Percentiles rank a stretch among this genome's conserved stretches.
phyloP scores from a whole-genome alignment of 345 rosid genomes.

The Aurinia saxatilis region DNA sequence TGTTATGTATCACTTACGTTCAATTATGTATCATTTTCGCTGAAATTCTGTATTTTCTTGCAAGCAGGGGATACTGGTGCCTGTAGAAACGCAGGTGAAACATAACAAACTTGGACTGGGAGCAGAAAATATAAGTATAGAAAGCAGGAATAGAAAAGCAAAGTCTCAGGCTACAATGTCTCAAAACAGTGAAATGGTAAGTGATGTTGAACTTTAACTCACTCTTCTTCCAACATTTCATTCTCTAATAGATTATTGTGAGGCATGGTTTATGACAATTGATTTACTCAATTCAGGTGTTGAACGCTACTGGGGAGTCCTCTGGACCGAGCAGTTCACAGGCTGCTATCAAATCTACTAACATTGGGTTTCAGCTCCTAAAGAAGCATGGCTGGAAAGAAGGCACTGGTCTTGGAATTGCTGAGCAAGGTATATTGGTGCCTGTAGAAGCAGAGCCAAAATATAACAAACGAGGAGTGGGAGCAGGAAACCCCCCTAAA shows the following conservation, averaged over 20 bases:
- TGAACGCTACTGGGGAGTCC: conserved; percentile 21
- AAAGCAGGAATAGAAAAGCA: conserved; percentile 25
- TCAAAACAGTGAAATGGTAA: conserved; percentile 27
- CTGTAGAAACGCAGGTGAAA: conserved; percentile 40
- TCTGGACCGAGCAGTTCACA: conserved; percentile 30
- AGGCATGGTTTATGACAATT: neutral
- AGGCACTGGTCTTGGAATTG: conserved; percentile 80
- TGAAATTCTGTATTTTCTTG: conserved; percentile 1
- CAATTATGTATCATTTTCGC: neutral
- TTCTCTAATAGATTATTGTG: neutral
- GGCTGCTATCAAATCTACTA: conserved; percentile 51
- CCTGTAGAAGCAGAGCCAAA: conserved; percentile 53
- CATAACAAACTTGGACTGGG: conserved; percentile 60
- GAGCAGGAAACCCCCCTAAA: conserved; percentile 43
- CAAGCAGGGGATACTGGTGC: conserved; percentile 62
- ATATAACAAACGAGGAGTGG: conserved; percentile 71
- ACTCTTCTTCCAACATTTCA: neutral
- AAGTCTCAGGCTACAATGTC: conserved; percentile 16
- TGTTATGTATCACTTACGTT: neutral
- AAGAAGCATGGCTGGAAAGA: conserved; percentile 98
- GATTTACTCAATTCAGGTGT: neutral
- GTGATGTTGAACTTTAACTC: neutral
- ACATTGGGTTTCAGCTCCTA: conserved; percentile 78
- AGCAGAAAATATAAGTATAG: conserved; percentile 41
- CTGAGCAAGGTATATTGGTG: conserved; percentile 73